Conservation (phyloP, 192 early-diverging fungal species). For the Spizellomyces sp. region DNA sequence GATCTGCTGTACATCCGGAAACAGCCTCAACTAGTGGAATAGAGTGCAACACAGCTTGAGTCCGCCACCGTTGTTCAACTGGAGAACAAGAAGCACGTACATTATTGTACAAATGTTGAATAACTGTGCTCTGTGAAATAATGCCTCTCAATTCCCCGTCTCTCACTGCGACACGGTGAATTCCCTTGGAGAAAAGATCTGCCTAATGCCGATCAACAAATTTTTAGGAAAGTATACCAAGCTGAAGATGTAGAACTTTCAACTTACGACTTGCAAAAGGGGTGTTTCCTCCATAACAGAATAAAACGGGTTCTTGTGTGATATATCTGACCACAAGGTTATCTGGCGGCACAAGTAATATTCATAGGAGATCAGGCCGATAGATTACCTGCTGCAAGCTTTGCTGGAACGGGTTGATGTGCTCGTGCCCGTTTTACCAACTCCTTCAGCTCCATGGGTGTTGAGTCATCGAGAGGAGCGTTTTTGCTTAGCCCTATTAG, state of each 20-base stretch:
- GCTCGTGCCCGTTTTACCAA: slow-evolving; percentile 54
- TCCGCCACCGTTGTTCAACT: too few relatives aligned
- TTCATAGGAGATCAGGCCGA: neutral
- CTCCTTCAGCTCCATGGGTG: slow-evolving; percentile 58
- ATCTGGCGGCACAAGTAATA: slow-evolving; percentile 6
- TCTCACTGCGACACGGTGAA: slow-evolving; percentile 81
- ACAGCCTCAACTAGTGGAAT: slow-evolving; percentile 27
- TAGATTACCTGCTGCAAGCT: slow-evolving; percentile 59
- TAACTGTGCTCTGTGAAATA: slow-evolving; percentile 72
- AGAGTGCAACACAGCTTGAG: too few relatives aligned
- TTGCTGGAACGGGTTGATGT: slow-evolving; percentile 60
- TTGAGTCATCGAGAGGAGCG: slow-evolving; percentile 30
- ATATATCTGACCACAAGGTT: slow-evolving; percentile 62
- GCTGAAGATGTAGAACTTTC: neutral
- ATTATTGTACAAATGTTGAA: slow-evolving; percentile 71
- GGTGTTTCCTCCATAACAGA: slow-evolving; percentile 77
- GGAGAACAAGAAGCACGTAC: slow-evolving; percentile 33
- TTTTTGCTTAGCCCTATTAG: slow-evolving; percentile 65
- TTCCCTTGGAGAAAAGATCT: slow-evolving; percentile 72
- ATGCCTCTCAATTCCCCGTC: slow-evolving; percentile 72
- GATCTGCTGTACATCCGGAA: slow-evolving; percentile 45
- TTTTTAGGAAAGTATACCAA: neutral
- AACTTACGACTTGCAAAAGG: slow-evolving; percentile 62
- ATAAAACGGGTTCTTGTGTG: slow-evolving; percentile 82
- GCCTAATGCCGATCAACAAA: neutral